These are phyloP conservation scores for Dactylellina leptospora DNA, from an alignment of 2,329 filamentous ascomycete genomes.

Conservation along the genomic window DNA sequence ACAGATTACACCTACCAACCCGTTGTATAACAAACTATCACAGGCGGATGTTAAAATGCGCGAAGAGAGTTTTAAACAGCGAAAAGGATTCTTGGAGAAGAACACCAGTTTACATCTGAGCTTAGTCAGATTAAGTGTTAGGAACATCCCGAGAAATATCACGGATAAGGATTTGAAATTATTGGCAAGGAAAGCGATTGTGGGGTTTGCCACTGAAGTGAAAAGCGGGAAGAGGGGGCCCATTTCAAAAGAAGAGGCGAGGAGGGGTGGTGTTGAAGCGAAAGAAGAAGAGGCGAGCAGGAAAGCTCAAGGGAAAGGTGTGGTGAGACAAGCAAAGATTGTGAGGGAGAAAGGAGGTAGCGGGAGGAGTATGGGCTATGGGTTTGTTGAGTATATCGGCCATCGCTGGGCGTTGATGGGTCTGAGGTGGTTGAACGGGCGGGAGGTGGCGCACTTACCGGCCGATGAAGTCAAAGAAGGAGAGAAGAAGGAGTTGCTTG, in stretches of 20 bases:
- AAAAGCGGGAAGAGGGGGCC: constrained; percentile 78
- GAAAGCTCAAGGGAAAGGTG: constrained; percentile 81
- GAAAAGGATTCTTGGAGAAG: constrained; percentile 86
- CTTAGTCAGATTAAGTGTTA: constrained; percentile 86
- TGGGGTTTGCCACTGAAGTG: constrained; percentile 91
- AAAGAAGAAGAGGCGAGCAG: constrained; percentile 80
- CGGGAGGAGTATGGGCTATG: constrained; percentile 89
- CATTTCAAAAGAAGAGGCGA: constrained; percentile 87
- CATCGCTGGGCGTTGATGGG: constrained; percentile 96
- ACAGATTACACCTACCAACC: constrained; percentile 73
- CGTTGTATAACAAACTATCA: constrained; percentile 78
- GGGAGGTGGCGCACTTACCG: constrained; percentile 65
- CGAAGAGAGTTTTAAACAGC: constrained; percentile 84
- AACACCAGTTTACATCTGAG: constrained; percentile 90
- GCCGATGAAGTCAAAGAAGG: constrained; percentile 62
- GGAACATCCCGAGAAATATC: constrained; percentile 86
- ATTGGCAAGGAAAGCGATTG: constrained; percentile 87
- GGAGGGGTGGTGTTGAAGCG: constrained; percentile 80
- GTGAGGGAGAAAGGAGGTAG: constrained; percentile 89
- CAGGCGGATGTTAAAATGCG: constrained; percentile 85
- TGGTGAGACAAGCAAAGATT: constrained; percentile 92
- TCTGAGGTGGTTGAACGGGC: constrained; percentile 89
- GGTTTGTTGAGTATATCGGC: constrained; percentile 95
- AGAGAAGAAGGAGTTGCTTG: constrained; percentile 59
- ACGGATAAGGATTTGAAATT: constrained; percentile 89